phyloP scores from a whole-genome alignment of 192 early-diverging fungal genomes.

The Pilaira anomala region DNA sequence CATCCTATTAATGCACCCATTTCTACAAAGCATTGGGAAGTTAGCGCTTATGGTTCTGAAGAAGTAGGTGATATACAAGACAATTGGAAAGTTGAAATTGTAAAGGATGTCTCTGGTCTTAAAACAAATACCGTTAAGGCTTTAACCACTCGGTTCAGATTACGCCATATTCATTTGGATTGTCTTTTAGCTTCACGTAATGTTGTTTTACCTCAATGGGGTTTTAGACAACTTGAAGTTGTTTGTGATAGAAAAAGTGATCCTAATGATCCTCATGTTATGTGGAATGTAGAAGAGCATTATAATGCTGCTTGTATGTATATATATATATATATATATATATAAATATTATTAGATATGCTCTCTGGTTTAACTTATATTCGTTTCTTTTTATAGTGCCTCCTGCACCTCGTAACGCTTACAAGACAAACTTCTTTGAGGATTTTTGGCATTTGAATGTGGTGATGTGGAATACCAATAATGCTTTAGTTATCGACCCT shows the following conservation, averaged over 20 bases:
- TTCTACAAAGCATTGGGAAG: conserved; percentile 77
- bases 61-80: conserved; percentile 79
- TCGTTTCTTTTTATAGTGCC: conserved; percentile 47
- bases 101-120: conserved; percentile 58
- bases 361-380: too few relatives aligned
- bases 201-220: conserved; percentile 91
- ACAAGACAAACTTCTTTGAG: conserved; percentile 72
- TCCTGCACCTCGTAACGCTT: conserved; percentile 56
- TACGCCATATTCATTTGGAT: conserved; percentile 66
- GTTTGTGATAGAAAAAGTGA: conserved; percentile 73
- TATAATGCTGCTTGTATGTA: conserved; percentile 56
- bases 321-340: not conserved
- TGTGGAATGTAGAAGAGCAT: conserved; percentile 95
- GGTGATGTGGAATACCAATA: conserved; percentile 96
- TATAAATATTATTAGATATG: too few relatives aligned
- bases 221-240: conserved; percentile 91
- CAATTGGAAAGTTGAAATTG: conserved; percentile 85
- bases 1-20: conserved; percentile 77
- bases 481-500: conserved; percentile 87
- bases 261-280: conserved; percentile 57
- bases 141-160: conserved; percentile 76
- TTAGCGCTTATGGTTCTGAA: conserved; percentile 82
- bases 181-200: conserved; percentile 79
- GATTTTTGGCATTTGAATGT: conserved; percentile 90
- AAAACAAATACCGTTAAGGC: conserved; percentile 55